These are phyloP conservation scores for Xylaria bambusicola DNA, from an alignment of 495 filamentous ascomycete species.

Conservation along the genomic window DNA sequence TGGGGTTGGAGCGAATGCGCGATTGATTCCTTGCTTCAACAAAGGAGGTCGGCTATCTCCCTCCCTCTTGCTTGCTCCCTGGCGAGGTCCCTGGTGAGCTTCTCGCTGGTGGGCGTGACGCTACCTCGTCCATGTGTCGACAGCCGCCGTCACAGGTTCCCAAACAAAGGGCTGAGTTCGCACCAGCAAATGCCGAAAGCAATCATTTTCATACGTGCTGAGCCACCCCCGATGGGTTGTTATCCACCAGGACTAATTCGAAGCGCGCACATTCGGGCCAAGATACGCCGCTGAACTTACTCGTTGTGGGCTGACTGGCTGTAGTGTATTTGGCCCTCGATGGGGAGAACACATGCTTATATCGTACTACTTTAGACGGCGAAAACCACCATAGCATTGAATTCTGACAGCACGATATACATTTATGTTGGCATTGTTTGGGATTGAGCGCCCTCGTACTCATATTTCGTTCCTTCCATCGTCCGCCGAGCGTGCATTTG, in stretches of 20 bases:
- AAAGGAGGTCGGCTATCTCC: no score
- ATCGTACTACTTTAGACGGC: background rate
- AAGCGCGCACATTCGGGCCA: conserved; percentile 15
- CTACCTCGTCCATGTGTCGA: no score
- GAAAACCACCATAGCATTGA: background rate
- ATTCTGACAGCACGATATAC: background rate
- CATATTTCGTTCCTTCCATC: no score
- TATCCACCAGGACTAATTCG: conserved; percentile 11
- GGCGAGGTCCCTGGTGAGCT: no score
- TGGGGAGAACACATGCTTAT: no score
- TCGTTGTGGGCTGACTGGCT: background rate
- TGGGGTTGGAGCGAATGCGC: no score
- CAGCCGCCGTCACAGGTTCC: background rate
- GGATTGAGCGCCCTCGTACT: no score
- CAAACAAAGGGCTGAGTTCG: background rate
- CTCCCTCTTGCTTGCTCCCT: no score
- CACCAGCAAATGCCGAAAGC: background rate
- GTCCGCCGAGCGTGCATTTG: no score
- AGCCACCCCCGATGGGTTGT: conserved; percentile 10
- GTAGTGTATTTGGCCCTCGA: background rate
- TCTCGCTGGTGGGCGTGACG: no score
- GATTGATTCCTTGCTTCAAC: no score
- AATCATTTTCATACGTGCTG: conserved; percentile 11
- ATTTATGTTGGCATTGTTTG: background rate
- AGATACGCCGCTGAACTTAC: background rate